Evolutionary conservation across 2,329 filamentous ascomycete species (phyloP).

Genomic region (Diaporthe sp.): DNA sequence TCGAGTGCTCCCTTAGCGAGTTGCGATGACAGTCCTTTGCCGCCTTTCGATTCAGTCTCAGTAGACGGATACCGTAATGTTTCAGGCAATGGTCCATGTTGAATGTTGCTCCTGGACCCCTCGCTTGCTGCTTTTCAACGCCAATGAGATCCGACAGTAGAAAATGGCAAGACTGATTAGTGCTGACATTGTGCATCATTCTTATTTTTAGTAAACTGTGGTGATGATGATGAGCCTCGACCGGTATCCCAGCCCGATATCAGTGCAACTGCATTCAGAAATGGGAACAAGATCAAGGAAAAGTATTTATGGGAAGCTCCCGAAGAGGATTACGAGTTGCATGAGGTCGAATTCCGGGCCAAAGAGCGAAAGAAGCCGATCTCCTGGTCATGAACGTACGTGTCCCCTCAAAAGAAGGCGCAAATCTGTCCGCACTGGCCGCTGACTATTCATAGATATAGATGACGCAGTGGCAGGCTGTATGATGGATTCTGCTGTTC

Average conservation of each 20-base stretch:
- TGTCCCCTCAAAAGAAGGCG: not conserved
- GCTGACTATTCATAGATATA: not conserved
- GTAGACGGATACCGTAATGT: not conserved
- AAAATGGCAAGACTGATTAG: not conserved
- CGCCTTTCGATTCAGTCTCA: not conserved
- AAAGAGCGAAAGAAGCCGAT: constrained; percentile 18
- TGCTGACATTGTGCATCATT: constrained; percentile 10
- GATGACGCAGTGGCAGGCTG: not conserved
- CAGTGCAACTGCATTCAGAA: not conserved
- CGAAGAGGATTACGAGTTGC: not conserved
- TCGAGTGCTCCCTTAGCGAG: not conserved
- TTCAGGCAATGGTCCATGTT: not conserved
- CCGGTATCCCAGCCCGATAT: not conserved
- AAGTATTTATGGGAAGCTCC: not conserved
- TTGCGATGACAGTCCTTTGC: not conserved
- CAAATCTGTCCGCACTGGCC: too few species aligned
- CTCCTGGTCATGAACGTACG: not conserved
- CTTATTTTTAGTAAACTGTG: not conserved
- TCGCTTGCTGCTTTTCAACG: not conserved
- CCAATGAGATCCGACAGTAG: not conserved
- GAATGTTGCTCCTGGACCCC: not conserved
- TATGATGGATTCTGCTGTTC: not conserved
- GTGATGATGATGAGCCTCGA: not conserved
- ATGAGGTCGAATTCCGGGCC: not conserved
- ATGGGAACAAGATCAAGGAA: not conserved